Evolutionary conservation across 371 early-diverging fungal genomes (phyloP).

Genomic region (Mucor plumbeus): DNA sequence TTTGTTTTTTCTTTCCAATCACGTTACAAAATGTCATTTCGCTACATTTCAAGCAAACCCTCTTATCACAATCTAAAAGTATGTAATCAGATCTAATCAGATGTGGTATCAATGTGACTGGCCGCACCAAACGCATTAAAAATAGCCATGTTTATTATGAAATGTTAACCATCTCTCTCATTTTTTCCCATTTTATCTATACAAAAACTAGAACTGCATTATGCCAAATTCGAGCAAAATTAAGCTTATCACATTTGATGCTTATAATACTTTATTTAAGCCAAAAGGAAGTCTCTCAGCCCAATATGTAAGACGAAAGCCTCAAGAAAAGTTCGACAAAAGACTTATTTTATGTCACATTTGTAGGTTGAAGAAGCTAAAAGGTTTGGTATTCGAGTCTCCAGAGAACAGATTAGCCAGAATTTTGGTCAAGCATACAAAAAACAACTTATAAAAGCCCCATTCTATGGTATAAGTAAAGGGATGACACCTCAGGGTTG

Average conservation of each 20-base stretch:
- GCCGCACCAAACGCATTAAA: not conserved
- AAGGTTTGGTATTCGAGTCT: slow-evolving; percentile 39
- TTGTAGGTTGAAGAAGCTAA: slow-evolving; percentile 48
- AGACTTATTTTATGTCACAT: not conserved
- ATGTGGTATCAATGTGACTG: not conserved
- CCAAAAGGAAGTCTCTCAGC: slow-evolving; percentile 47
- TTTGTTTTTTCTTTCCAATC: not conserved
- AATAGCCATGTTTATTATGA: slow-evolving; percentile 6
- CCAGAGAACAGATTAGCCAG: slow-evolving; percentile 33
- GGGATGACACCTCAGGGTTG: slow-evolving; percentile 44
- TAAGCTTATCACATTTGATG: slow-evolving; percentile 49
- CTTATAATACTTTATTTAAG: slow-evolving; percentile 53
- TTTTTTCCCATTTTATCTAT: not conserved
- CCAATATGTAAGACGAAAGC: slow-evolving; percentile 39
- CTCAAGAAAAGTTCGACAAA: not conserved
- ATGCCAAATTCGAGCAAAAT: slow-evolving; percentile 23
- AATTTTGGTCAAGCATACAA: slow-evolving; percentile 45
- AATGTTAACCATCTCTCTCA: not conserved
- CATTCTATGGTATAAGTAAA: slow-evolving; percentile 45
- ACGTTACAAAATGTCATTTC: slow-evolving; percentile 9
- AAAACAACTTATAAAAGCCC: slow-evolving; percentile 37
- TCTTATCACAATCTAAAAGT: not conserved
- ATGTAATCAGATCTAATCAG: slow-evolving; percentile 3
- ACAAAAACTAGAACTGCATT: not conserved
- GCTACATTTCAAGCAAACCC: not conserved